These are phyloP conservation scores for Physcomitrium patens DNA, from an alignment of 225 moss, liverwort and hornwort genomes.

Conservation along the genomic window DNA sequence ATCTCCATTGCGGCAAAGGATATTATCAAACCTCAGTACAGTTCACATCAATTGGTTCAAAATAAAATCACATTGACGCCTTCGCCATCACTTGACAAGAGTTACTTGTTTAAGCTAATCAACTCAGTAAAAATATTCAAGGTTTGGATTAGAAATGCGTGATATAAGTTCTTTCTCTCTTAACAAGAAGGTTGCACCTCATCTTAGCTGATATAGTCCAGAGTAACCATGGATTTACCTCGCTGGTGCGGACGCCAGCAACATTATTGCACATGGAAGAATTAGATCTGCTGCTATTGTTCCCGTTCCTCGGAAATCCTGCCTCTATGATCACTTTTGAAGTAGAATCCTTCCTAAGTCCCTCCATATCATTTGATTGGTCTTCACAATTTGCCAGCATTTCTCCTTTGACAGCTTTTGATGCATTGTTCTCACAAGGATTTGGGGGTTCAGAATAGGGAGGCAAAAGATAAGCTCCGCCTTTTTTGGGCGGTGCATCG, in stretches of 20 bases:
- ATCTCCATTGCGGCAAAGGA: no score
- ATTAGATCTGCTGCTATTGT: slow-evolving; percentile 27
- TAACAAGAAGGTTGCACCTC: no score
- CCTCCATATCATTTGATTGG: slow-evolving; percentile 24
- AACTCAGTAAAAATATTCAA: no score
- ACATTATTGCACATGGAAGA: slow-evolving; percentile 30
- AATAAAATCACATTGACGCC: no score
- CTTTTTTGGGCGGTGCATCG: slow-evolving; percentile 34
- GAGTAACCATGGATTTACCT: no score
- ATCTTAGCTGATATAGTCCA: no score
- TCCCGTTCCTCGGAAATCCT: slow-evolving; percentile 32
- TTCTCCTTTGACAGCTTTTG: slow-evolving; percentile 30
- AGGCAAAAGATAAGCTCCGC: slow-evolving; percentile 40
- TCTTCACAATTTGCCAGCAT: slow-evolving; percentile 26
- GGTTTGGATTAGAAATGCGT: no score
- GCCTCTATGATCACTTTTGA: slow-evolving; percentile 25
- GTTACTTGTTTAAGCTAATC: no score
- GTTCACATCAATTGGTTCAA: no score
- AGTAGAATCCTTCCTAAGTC: slow-evolving; percentile 28
- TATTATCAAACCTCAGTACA: no score
- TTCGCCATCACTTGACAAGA: no score
- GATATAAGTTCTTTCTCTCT: no score
- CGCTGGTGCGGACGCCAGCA: slow-evolving; percentile 12
- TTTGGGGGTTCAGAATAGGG: slow-evolving; percentile 19
- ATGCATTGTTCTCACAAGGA: slow-evolving; percentile 31